Percentiles rank a stretch among this genome's conserved stretches.
These are phyloP conservation scores for Lyophyllum decastes DNA, from an alignment of 768 basidiomycete species.

Conservation along the genomic window DNA sequence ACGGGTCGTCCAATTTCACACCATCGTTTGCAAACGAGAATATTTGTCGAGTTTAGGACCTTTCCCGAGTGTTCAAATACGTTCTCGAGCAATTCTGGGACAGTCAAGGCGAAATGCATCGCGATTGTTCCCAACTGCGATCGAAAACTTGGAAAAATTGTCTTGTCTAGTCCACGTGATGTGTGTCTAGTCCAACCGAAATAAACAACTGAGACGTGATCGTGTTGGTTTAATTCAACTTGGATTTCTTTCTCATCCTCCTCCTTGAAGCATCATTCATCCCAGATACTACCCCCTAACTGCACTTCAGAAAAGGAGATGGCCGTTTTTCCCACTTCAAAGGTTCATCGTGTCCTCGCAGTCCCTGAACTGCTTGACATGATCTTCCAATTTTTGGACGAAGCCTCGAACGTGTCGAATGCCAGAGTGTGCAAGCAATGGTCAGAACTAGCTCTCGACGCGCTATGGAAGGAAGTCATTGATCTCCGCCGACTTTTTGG, in stretches of 20 bases:
- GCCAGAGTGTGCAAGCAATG: slow-evolving; percentile 60
- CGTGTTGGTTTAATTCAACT: not conserved
- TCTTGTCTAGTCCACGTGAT: not conserved
- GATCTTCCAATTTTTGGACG: slow-evolving; percentile 51
- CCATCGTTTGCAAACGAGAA: not conserved
- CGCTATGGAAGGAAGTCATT: slow-evolving; percentile 57
- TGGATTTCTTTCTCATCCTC: not conserved
- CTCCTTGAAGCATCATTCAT: too few species aligned
- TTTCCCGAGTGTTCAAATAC: not conserved
- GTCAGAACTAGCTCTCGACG: slow-evolving; percentile 58
- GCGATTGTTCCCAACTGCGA: not conserved
- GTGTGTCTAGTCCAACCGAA: not conserved
- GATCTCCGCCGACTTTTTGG: slow-evolving; percentile 46
- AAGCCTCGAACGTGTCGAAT: slow-evolving; percentile 38
- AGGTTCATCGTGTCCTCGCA: slow-evolving; percentile 40
- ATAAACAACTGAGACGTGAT: not conserved
- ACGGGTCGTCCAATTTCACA: not conserved
- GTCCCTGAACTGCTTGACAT: slow-evolving; percentile 64
- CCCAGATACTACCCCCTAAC: too few species aligned
- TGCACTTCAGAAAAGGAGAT: not conserved
- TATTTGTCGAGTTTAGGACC: too few species aligned
- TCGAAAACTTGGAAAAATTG: not conserved
- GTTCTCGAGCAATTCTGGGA: not conserved
- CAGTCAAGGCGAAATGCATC: not conserved
- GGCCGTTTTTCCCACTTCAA: not conserved